Conservation (phyloP, 495 filamentous ascomycete genomes). For the Pyrenopolyporus hunteri region DNA sequence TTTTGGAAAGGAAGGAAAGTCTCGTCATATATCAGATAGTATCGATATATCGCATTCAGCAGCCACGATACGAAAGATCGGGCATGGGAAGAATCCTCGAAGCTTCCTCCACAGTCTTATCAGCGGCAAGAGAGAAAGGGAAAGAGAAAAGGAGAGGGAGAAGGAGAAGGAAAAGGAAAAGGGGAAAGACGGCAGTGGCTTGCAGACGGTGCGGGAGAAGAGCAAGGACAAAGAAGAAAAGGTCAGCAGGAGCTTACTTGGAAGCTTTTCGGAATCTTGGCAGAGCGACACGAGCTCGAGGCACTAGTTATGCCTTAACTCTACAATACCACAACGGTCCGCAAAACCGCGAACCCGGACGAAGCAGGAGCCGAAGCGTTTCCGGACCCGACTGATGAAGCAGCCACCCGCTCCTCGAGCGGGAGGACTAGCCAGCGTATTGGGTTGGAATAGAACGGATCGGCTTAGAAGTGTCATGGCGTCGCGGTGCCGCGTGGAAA, state of each 20-base stretch:
- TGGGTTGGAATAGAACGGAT: slow-evolving; percentile 25
- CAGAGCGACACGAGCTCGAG: slow-evolving; percentile 41
- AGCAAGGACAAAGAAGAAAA: slow-evolving; percentile 44
- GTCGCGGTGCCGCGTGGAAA: background rate
- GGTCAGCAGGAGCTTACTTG: slow-evolving; percentile 39
- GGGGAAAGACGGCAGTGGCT: slow-evolving; percentile 39
- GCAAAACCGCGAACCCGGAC: slow-evolving; percentile 6
- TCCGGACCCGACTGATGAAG: slow-evolving; percentile 16
- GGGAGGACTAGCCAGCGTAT: slow-evolving; percentile 12
- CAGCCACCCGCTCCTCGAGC: slow-evolving; percentile 3
- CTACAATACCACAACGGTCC: slow-evolving; percentile 3
- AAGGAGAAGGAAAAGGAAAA: slow-evolving; percentile 41
- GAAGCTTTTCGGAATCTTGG: slow-evolving; percentile 41
- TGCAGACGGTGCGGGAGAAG: slow-evolving; percentile 37
- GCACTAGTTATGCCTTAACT: slow-evolving; percentile 40
- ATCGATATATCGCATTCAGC: slow-evolving; percentile 44
- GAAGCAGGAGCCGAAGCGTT: slow-evolving; percentile 1
- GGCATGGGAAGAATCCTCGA: slow-evolving; percentile 48
- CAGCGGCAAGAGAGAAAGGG: slow-evolving; percentile 46
- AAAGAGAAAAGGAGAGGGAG: slow-evolving; percentile 42
- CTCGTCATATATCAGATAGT: slow-evolving; percentile 48
- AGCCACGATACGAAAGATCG: slow-evolving; percentile 46
- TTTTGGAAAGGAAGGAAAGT: slow-evolving; percentile 49
- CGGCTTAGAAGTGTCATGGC: slow-evolving; percentile 6
- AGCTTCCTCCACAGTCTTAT: slow-evolving; percentile 58